phyloP scores from a whole-genome alignment of 441 rosid species.

The Codiaeum variegatum region DNA sequence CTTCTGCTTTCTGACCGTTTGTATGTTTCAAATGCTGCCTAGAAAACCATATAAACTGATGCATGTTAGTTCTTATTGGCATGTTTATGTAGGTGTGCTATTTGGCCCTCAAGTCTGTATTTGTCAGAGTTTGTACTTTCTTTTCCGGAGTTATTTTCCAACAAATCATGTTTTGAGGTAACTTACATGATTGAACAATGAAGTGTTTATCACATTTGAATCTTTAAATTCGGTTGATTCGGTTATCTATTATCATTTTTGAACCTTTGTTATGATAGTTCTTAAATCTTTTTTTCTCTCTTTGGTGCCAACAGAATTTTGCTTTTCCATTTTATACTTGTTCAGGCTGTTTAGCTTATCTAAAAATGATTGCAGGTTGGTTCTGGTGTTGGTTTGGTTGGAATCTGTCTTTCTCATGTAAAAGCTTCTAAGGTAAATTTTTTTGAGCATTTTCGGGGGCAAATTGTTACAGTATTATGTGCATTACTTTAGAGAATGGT shows the following conservation, averaged over 20 bases:
- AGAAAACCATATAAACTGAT: conserved; percentile 7
- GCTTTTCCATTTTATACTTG: neutral
- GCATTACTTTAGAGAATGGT: neutral
- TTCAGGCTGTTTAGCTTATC: conserved; percentile 3
- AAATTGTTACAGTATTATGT: conserved; percentile 14
- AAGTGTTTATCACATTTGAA: conserved; percentile 6
- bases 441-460: too few relatives aligned
- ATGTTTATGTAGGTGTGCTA: conserved; percentile 57
- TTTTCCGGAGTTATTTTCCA: conserved; percentile 62
- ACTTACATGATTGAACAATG: conserved; percentile 17
- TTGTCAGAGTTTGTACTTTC: conserved; percentile 77
- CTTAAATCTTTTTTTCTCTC: neutral
- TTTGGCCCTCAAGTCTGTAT: conserved; percentile 86
- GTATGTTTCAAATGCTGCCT: neutral
- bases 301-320: neutral
- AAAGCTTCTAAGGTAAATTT: conserved; percentile 66
- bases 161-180: conserved; percentile 85
- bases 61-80: conserved; percentile 10
- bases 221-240: neutral
- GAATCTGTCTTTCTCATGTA: conserved; percentile 72
- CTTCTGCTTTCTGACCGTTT: neutral
- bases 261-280: neutral
- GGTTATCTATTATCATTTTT: conserved; percentile 1
- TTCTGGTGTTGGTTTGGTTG: conserved; percentile 86
- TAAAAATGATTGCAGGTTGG: conserved; percentile 52